phyloP scores from a whole-genome alignment of 495 filamentous ascomycete species.

The Annulohypoxylon nitens region DNA sequence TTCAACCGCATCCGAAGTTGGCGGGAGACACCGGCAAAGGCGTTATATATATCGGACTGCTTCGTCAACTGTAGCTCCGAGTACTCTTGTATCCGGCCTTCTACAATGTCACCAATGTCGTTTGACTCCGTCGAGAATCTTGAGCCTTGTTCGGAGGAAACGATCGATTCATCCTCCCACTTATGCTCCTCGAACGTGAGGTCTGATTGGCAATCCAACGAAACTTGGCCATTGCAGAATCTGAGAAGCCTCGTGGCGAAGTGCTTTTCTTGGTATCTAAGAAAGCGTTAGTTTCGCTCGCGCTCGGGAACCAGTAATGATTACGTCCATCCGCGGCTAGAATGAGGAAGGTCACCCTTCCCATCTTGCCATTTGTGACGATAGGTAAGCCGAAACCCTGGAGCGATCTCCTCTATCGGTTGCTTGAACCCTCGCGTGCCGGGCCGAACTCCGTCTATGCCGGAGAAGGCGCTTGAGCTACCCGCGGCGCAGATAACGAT shows the following conservation, averaged over 20 bases:
- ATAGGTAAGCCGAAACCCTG: not conserved
- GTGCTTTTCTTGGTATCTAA: not conserved
- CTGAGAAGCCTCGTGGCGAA: not conserved
- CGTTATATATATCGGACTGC: not conserved
- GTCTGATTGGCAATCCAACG: not conserved
- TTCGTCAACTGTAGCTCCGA: not conserved
- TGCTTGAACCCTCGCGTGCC: not conserved
- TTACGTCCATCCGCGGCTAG: not conserved
- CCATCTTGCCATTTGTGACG: not conserved
- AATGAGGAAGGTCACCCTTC: not conserved
- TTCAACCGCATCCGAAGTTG: not conserved
- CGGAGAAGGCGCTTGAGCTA: not conserved
- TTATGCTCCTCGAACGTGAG: not conserved
- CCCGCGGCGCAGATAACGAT: not conserved
- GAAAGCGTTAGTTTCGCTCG: not conserved
- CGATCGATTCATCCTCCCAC: not conserved
- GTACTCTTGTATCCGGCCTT: not conserved
- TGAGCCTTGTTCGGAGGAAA: not conserved
- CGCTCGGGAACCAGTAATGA: not conserved
- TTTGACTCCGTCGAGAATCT: not conserved
- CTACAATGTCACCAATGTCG: not conserved
- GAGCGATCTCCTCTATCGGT: not conserved
- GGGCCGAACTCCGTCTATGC: not conserved
- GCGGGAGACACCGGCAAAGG: not conserved
- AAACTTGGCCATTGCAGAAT: not conserved